Percentiles rank a stretch among this genome's conserved stretches.
Conservation (phyloP, 345 rosid species). For the Psidium friedrichsthalianum region DNA sequence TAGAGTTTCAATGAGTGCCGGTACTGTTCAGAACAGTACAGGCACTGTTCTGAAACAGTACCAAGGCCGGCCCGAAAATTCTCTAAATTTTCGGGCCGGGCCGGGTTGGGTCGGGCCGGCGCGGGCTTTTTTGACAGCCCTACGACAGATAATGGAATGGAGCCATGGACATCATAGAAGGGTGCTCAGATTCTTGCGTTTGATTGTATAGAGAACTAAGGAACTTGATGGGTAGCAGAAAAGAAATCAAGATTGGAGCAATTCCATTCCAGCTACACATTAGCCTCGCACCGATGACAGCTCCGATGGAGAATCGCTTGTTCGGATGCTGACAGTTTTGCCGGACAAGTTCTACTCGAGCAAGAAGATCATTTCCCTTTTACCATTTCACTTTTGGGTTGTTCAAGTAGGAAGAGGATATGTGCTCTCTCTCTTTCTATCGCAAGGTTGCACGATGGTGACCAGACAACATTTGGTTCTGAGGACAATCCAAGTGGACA, state of each 20-base stretch:
- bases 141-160: background rate
- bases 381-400: background rate
- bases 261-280: background rate
- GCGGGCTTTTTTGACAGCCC: too few relatives aligned
- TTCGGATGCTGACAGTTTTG: background rate
- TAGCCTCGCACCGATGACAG: background rate
- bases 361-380: background rate
- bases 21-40: too few relatives aligned
- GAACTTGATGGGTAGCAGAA: background rate
- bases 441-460: background rate
- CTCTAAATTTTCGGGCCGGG: too few relatives aligned
- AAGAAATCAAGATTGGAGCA: background rate
- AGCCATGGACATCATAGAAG: background rate
- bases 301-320: background rate
- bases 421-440: background rate
- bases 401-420: background rate
- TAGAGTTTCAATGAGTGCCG: too few relatives aligned
- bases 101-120: too few relatives aligned
- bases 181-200: background rate
- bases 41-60: too few relatives aligned
- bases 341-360: background rate
- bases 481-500: background rate
- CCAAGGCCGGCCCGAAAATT: too few relatives aligned
- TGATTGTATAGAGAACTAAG: background rate
- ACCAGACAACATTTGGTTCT: background rate